Conservation (phyloP, 2,329 filamentous ascomycete genomes). For the Sarocladium brachiariae region DNA sequence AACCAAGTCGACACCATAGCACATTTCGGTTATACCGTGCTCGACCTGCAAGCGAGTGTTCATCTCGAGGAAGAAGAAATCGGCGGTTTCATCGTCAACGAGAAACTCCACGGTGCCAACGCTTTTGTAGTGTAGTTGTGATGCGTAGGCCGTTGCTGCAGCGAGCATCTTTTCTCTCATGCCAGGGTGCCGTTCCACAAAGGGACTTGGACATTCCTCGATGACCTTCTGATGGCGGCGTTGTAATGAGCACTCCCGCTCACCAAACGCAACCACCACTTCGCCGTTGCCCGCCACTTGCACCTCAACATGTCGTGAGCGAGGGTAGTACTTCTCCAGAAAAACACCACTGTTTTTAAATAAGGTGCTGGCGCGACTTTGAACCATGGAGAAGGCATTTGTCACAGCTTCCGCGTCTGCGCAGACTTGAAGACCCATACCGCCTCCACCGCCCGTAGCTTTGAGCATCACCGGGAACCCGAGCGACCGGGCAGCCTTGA, state of each 20-base stretch:
- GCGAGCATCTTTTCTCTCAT: conserved; percentile 23
- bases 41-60: conserved; percentile 66
- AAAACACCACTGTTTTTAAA: conserved; percentile 58
- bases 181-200: conserved; percentile 32
- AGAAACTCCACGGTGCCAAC: conserved; percentile 46
- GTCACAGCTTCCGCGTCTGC: conserved; percentile 41
- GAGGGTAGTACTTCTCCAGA: conserved; percentile 55
- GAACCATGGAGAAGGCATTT: conserved; percentile 46
- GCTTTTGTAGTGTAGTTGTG: conserved; percentile 22
- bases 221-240: conserved; percentile 64
- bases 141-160: conserved; percentile 12
- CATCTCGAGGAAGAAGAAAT: conserved; percentile 52
- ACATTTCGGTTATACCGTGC: conserved; percentile 72
- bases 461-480: conserved; percentile 48
- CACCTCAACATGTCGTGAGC: conserved; percentile 59
- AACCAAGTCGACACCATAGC: conserved; percentile 66
- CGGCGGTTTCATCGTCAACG: conserved; percentile 53
- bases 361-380: conserved; percentile 46
- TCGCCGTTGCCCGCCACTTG: conserved; percentile 61
- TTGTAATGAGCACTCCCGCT: conserved; percentile 63
- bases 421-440: conserved; percentile 57
- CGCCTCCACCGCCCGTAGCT: conserved; percentile 55
- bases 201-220: conserved; percentile 62
- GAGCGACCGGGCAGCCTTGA: conserved; percentile 31
- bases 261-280: conserved; percentile 49